Evolutionary conservation across 371 early-diverging fungal species (phyloP).

Genomic region (Smittium culicis): DNA sequence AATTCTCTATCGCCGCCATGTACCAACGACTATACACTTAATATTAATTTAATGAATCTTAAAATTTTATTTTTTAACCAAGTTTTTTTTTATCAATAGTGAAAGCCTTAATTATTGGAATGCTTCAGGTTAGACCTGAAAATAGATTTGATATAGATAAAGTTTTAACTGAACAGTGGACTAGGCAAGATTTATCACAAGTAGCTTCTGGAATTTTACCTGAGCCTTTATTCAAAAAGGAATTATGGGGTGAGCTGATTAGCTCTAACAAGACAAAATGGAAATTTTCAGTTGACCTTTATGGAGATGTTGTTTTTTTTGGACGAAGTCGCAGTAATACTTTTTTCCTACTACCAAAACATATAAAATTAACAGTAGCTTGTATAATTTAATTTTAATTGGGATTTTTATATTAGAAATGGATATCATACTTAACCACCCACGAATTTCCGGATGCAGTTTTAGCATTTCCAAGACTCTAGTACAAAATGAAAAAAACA

Average conservation of each 20-base stretch:
- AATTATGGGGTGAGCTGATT: not conserved
- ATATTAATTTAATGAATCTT: no score
- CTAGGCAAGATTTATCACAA: slow-evolving; percentile 13
- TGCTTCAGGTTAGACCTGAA: slow-evolving; percentile 23
- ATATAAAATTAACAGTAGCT: no score
- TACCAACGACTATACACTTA: no score
- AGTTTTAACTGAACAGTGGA: slow-evolving; percentile 22
- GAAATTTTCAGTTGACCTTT: slow-evolving; percentile 15
- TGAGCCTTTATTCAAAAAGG: slow-evolving; percentile 9
- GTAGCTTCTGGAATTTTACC: slow-evolving; percentile 16
- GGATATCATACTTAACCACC: slow-evolving; percentile 2
- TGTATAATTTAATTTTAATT: not conserved
- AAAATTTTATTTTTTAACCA: no score
- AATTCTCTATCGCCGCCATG: slow-evolving; percentile 13
- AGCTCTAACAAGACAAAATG: not conserved
- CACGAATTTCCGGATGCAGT: not conserved
- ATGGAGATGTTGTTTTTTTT: slow-evolving; percentile 16
- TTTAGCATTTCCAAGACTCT: not conserved
- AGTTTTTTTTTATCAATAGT: slow-evolving; percentile 4
- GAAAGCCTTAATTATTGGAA: slow-evolving; percentile 15
- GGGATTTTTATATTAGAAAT: not conserved
- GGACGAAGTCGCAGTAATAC: slow-evolving; percentile 22
- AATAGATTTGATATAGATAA: slow-evolving; percentile 20
- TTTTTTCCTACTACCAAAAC: no score
- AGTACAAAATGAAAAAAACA: not conserved